phyloP scores from a whole-genome alignment of 192 early-diverging fungal species.

The Backusella morwellensis region DNA sequence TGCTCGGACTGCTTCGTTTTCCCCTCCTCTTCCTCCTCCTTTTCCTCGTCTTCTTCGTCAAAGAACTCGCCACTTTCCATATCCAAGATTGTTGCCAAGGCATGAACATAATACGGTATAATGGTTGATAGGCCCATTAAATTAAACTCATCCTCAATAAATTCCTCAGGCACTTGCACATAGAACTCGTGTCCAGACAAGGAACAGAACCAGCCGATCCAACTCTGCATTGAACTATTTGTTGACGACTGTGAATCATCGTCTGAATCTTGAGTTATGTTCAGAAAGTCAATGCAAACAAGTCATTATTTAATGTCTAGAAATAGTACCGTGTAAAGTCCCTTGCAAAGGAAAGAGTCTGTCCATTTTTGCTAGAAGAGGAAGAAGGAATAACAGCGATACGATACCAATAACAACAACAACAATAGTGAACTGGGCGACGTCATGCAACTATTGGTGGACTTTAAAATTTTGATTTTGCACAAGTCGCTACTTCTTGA shows the following conservation, averaged over 20 bases:
- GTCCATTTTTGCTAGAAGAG: not conserved
- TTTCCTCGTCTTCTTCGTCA: conserved; percentile 12
- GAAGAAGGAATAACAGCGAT: not conserved
- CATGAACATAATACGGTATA: conserved; percentile 85
- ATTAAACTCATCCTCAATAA: conserved; percentile 97
- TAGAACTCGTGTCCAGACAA: conserved; percentile 75
- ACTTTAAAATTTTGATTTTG: not conserved
- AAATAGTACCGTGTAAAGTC: not conserved
- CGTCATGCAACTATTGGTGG: not conserved
- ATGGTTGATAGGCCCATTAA: conserved; percentile 83
- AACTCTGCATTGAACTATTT: conserved; percentile 27
- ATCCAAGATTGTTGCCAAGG: conserved; percentile 93
- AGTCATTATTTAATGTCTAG: not conserved
- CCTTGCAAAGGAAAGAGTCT: not conserved
- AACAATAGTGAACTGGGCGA: not conserved
- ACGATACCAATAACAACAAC: not conserved
- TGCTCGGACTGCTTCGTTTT: not conserved
- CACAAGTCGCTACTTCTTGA: not conserved
- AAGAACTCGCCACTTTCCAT: conserved; percentile 44
- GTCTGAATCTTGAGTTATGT: conserved; percentile 6
- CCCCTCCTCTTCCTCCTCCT: not conserved
- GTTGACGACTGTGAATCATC: conserved; percentile 12
- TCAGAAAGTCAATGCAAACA: not conserved
- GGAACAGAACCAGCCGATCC: conserved; percentile 78
- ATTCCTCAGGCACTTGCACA: conserved; percentile 72